Evolutionary conservation across 1,284 basidiomycete genomes (phyloP).

Genomic region (Inonotus obliquus): DNA sequence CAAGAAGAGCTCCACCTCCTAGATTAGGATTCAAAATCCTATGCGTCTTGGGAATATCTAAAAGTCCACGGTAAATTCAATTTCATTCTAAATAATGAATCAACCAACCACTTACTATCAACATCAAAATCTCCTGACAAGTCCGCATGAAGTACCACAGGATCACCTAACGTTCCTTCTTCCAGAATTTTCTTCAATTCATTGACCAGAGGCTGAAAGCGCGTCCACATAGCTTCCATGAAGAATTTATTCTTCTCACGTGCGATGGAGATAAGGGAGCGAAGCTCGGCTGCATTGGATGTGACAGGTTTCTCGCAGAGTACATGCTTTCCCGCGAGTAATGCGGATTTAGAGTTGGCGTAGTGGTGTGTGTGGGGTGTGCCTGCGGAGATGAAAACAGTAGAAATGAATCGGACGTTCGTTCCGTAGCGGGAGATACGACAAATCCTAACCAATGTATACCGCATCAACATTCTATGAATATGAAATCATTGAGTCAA

Average conservation of each 20-base stretch:
- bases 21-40: slow-evolving; percentile 77
- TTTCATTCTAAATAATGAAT: slow-evolving; percentile 1
- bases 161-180: slow-evolving; percentile 55
- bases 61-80: neutral
- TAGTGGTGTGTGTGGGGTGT: slow-evolving; percentile 89
- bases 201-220: slow-evolving; percentile 68
- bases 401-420: neutral
- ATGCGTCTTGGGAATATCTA: slow-evolving; percentile 65
- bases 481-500: neutral
- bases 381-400: slow-evolving; percentile 37
- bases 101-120: slow-evolving; percentile 47
- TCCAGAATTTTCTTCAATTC: slow-evolving; percentile 65
- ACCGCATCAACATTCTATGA: slow-evolving; percentile 70
- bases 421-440: neutral
- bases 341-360: slow-evolving; percentile 68
- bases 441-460: slow-evolving; percentile 58
- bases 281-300: slow-evolving; percentile 58
- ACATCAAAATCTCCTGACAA: slow-evolving; percentile 69
- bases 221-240: slow-evolving; percentile 86
- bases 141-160: slow-evolving; percentile 65
- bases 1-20: slow-evolving; percentile 83
- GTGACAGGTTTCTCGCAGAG: slow-evolving; percentile 84
- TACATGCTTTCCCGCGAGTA: slow-evolving; percentile 81
- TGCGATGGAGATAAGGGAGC: slow-evolving; percentile 66
- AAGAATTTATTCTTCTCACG: slow-evolving; percentile 77